These are phyloP conservation scores for Telfairia occidentalis DNA, from an alignment of 331 rosid genomes.

Conservation along the genomic window DNA sequence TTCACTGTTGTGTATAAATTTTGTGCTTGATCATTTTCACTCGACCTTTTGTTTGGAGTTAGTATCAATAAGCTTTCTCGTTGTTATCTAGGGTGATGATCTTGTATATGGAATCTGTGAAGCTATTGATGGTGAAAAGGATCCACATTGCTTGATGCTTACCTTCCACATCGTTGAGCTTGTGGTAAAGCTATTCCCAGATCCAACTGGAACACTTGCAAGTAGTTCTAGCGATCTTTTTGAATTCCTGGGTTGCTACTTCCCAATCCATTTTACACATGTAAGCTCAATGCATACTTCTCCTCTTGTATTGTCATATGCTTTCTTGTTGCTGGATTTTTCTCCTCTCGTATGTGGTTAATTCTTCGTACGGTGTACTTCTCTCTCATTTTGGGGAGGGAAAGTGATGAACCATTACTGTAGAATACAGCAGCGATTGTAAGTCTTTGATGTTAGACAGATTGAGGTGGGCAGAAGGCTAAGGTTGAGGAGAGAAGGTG, in stretches of 20 bases:
- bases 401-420: background rate
- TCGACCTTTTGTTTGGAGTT: background rate
- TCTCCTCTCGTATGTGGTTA: background rate
- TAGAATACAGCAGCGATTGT: background rate
- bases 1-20: background rate
- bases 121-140: conserved; percentile 80
- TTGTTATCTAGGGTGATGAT: conserved; percentile 55
- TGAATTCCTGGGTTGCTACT: conserved; percentile 73
- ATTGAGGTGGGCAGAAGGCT: background rate
- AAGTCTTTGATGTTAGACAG: background rate
- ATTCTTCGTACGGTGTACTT: background rate
- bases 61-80: conserved; percentile 12
- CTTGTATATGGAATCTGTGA: conserved; percentile 69
- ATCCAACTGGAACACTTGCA: conserved; percentile 61
- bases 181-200: conserved; percentile 55
- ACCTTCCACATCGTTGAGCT: conserved; percentile 55
- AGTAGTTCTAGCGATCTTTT: conserved; percentile 51
- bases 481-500: background rate
- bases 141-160: conserved; percentile 74
- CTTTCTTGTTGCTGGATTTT: conserved; percentile 10
- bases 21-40: background rate
- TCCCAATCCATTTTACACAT: conserved; percentile 96
- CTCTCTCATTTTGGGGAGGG: background rate
- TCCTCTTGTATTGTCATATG: conserved; percentile 3
- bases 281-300: conserved; percentile 39